A percentile compares a stretch with the other conserved stretches of the same genome.
phyloP scores from a whole-genome alignment of 2,329 filamentous ascomycete species.

The Didymella segeticola region DNA sequence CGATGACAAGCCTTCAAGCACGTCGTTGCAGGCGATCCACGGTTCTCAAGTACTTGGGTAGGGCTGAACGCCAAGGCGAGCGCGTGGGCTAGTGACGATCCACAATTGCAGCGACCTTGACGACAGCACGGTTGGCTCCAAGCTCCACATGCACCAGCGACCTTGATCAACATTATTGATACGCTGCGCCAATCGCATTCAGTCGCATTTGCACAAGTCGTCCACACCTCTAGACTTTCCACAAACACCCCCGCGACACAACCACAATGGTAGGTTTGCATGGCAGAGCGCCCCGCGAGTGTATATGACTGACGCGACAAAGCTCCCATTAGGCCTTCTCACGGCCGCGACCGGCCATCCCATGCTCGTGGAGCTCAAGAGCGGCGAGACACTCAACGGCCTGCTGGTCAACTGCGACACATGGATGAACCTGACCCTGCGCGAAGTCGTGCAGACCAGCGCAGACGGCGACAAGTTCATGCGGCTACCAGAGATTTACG shows the following conservation, averaged over 20 bases:
- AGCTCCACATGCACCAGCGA: background rate
- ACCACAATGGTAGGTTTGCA: conserved; percentile 35
- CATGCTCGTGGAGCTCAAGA: conserved; percentile 97
- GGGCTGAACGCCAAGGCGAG: conserved; percentile 13
- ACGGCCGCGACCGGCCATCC: conserved; percentile 97
- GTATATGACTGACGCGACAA: conserved; percentile 5
- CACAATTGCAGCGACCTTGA: conserved; percentile 5
- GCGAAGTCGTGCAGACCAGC: conserved; percentile 96
- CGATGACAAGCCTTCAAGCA: background rate
- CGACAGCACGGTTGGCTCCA: conserved; percentile 1
- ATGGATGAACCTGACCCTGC: conserved; percentile 98
- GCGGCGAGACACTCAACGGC: conserved; percentile 95
- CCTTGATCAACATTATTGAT: too few relatives aligned
- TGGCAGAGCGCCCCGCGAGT: conserved; percentile 5
- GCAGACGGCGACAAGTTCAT: conserved; percentile 95
- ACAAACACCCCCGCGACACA: background rate
- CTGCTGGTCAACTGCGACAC: conserved; percentile 97
- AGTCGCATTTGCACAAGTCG: background rate
- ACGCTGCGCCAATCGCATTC: background rate
- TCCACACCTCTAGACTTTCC: background rate
- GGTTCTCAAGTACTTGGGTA: background rate
- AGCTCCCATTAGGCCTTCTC: conserved; percentile 78
- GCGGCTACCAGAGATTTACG: conserved; percentile 90
- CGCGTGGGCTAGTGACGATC: conserved; percentile 23
- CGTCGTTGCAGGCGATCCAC: background rate